Evolutionary conservation across 2,329 filamentous ascomycete species (phyloP).

Genomic region (Fusarium coffeatum): DNA sequence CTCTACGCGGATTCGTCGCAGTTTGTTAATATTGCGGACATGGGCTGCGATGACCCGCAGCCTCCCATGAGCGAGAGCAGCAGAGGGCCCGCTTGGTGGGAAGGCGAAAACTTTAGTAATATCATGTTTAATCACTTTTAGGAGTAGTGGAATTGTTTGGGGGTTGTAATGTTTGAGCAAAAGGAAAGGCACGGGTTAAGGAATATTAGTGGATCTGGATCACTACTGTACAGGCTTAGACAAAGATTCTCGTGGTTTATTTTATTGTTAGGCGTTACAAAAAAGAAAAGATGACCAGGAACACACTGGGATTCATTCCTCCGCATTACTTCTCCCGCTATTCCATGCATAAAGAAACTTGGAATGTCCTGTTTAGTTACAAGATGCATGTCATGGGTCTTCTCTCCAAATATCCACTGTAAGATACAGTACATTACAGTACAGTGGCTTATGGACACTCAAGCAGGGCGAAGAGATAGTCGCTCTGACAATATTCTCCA

Average conservation of each 20-base stretch:
- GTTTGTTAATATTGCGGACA: conserved; percentile 53
- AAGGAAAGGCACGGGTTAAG: background rate
- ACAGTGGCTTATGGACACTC: no score
- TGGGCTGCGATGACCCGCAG: conserved; percentile 50
- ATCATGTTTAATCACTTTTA: conserved; percentile 55
- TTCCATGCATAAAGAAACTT: conserved; percentile 21
- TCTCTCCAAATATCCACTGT: conserved; percentile 1
- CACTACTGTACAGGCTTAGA: conserved; percentile 8
- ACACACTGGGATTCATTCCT: background rate
- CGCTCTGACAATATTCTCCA: background rate
- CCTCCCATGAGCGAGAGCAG: conserved; percentile 37
- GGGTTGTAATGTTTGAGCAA: background rate
- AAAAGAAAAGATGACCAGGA: background rate
- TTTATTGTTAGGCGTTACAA: conserved; percentile 15
- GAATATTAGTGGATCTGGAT: background rate
- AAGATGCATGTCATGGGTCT: background rate
- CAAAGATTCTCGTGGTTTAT: conserved; percentile 16
- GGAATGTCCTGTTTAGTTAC: background rate
- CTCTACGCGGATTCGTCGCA: conserved; percentile 57
- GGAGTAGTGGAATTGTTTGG: conserved; percentile 11
- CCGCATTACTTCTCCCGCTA: conserved; percentile 11
- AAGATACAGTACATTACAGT: background rate
- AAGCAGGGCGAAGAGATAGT: background rate
- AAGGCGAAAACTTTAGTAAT: conserved; percentile 54
- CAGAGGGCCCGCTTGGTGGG: conserved; percentile 54